These are phyloP conservation scores for Apiotrichum brassicae DNA, from an alignment of 1,284 basidiomycete species.

Conservation along the genomic window DNA sequence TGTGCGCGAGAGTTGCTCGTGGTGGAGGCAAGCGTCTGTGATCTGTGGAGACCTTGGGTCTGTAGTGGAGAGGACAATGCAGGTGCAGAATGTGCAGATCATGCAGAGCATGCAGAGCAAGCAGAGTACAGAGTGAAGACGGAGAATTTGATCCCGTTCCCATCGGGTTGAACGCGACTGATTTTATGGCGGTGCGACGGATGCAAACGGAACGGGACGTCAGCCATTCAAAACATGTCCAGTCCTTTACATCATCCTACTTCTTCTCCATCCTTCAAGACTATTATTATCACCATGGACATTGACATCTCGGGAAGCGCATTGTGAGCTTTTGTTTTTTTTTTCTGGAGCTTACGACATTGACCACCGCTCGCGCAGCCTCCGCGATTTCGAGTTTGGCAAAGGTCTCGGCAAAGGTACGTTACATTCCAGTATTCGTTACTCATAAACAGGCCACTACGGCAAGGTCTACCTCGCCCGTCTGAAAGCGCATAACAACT, in stretches of 20 bases:
- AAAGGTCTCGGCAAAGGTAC: conserved; percentile 91
- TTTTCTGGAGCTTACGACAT: not conserved
- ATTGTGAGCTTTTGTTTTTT: not conserved
- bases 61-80: too few relatives aligned
- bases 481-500: conserved; percentile 59
- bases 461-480: conserved; percentile 97
- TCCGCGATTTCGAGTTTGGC: conserved; percentile 74
- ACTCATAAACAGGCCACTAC: conserved; percentile 50
- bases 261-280: not conserved
- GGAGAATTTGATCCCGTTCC: too few relatives aligned
- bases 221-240: too few relatives aligned
- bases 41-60: too few relatives aligned
- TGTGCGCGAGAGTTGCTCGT: too few relatives aligned
- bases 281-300: not conserved
- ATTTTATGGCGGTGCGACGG: not conserved
- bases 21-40: too few relatives aligned
- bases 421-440: conserved; percentile 7
- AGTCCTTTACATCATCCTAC: too few relatives aligned
- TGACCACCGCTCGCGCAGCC: too few relatives aligned
- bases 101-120: too few relatives aligned
- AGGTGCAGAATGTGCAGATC: too few relatives aligned
- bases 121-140: too few relatives aligned
- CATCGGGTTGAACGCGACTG: not conserved
- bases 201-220: too few relatives aligned
- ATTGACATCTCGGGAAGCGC: not conserved